A percentile compares a stretch with the other conserved stretches of the same genome.
Evolutionary conservation across 139 green algal genomes (phyloP).

Genomic region (Tetradesmus lagerheimii): DNA sequence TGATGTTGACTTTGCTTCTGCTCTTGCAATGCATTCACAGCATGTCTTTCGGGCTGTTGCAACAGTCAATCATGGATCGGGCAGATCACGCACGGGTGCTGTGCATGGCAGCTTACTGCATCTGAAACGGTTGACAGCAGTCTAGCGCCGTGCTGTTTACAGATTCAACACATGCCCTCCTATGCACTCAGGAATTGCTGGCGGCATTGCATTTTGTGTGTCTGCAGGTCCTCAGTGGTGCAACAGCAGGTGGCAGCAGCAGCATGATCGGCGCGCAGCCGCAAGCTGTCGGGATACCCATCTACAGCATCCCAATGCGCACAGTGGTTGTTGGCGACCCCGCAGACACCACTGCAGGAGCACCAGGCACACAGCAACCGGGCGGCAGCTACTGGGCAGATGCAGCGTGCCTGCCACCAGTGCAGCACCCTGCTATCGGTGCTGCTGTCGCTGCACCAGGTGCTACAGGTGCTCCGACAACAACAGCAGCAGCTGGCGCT

Average conservation of each 20-base stretch:
- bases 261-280: neutral
- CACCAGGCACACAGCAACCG: neutral
- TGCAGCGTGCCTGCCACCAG: conserved; percentile 23
- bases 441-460: neutral
- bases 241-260: neutral
- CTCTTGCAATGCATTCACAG: neutral
- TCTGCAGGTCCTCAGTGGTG: neutral
- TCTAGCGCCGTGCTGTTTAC: neutral
- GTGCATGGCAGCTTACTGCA: neutral
- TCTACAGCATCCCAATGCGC: conserved; percentile 49
- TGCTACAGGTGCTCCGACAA: neutral
- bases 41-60: neutral
- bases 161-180: neutral
- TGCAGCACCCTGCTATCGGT: neutral
- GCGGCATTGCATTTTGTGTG: neutral
- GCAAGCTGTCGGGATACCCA: conserved; percentile 35
- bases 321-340: conserved; percentile 28
- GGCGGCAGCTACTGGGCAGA: conserved; percentile 18
- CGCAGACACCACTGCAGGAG: neutral
- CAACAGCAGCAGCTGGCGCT: neutral
- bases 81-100: neutral
- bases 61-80: neutral
- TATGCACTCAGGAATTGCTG: neutral
- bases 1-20: neutral
- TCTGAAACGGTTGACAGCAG: neutral